Evolutionary conservation across 495 filamentous ascomycete species (phyloP), one percentile per base, ranked within the genome.

Genomic region (Lepraria neglecta): DNA sequence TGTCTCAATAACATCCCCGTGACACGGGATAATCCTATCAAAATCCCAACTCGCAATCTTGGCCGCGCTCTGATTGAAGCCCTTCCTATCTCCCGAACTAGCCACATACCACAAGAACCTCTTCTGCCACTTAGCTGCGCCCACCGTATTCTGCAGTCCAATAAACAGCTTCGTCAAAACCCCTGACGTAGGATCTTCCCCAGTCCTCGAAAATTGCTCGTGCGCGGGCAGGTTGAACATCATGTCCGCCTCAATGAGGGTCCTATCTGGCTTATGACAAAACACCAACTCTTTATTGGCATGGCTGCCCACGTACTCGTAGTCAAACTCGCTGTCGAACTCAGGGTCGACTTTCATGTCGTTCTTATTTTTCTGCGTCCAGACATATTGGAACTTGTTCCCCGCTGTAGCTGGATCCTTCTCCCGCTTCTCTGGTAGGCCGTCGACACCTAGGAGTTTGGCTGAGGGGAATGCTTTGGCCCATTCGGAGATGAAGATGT

Each of bases 181-280:
- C 2, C 88, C 87, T 6, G 72, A 69, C 4, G 75, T 80, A 3
- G 81, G 71, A 11, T 72, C 74, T 59, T 80, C 78, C 17, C 79
- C 74, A 0, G 79, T 78, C 62, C 79, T 84, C 44, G 84, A 88
- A 74, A 91, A 96, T 73, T 97, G 94, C 75, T 97, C 94, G 2
- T 72, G 79, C 1, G 92, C 86, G 0, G 94, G 94, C 24, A 96
- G 73, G 71, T 96, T 97, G 77, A 97, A 98, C 60, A 97, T 66
- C 44, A 97, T 70, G 70, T 98, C 94, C 21, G 90, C 94, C 75
- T 96, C 77, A 66, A 98, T 90, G n/a, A 98, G 74, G 0, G 90
- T 91, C 43, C 78, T 76, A 30, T 87, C 85, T 0, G 89, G 91
- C 70, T 87, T 88, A 72, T 95, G 89, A 68, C 85, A 72, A 71